phyloP scores from a whole-genome alignment of 164 flowering plant genomes.

The Piper longum region DNA sequence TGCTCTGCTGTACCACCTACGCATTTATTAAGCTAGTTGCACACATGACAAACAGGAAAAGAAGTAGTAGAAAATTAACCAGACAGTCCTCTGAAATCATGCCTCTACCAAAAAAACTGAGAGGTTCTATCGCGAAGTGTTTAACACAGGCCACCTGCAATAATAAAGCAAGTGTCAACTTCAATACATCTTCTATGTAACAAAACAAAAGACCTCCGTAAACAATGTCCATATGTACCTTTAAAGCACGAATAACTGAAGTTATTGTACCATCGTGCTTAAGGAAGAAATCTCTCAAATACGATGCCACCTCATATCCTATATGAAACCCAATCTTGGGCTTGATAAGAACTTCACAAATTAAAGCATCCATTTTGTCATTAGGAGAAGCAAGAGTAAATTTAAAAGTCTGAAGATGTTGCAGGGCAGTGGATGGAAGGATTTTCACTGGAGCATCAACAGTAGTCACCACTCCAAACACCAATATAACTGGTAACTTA shows the following conservation, averaged over 20 bases:
- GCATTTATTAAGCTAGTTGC: neutral
- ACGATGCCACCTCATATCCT: slow-evolving; percentile 55
- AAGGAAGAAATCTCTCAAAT: slow-evolving; percentile 63
- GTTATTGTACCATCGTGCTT: slow-evolving; percentile 82
- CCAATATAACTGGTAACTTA: slow-evolving; percentile 61
- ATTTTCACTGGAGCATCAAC: slow-evolving; percentile 46
- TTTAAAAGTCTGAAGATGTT: slow-evolving; percentile 30
- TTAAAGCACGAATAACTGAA: slow-evolving; percentile 73
- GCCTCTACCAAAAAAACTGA: slow-evolving; percentile 33
- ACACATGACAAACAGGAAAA: neutral
- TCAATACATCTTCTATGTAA: neutral
- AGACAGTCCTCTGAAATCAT: slow-evolving; percentile 27
- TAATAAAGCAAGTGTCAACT: neutral
- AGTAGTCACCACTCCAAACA: slow-evolving; percentile 81
- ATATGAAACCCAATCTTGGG: slow-evolving; percentile 39
- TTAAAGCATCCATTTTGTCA: slow-evolving; percentile 71
- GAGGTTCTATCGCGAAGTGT: slow-evolving; percentile 56
- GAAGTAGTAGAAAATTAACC: slow-evolving; percentile 11
- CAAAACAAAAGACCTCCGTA: neutral
- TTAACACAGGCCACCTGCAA: slow-evolving; percentile 65
- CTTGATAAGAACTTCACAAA: slow-evolving; percentile 55
- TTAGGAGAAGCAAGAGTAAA: slow-evolving; percentile 63
- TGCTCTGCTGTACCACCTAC: neutral
- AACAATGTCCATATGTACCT: slow-evolving; percentile 24
- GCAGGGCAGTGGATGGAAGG: slow-evolving; percentile 44